Conservation (phyloP, 1,284 basidiomycete species). For the Boletus mariae region DNA sequence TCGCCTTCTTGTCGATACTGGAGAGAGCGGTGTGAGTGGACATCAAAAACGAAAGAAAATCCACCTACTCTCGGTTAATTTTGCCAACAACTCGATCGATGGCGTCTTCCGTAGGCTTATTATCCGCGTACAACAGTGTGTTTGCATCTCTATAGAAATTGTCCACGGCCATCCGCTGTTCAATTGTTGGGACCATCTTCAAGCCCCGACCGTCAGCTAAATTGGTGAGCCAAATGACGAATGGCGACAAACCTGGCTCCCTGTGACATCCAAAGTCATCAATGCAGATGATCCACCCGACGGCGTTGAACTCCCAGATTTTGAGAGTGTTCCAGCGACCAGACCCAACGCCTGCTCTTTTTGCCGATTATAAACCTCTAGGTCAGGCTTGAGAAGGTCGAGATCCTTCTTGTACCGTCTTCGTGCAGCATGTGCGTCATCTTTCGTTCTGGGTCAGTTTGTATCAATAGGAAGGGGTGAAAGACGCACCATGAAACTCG, state of each 20-base stretch:
- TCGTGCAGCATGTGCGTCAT: slow-evolving; percentile 86
- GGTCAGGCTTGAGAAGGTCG: slow-evolving; percentile 81
- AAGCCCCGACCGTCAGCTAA: slow-evolving; percentile 4
- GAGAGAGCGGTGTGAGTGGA: slow-evolving; percentile 1
- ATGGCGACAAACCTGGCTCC: slow-evolving; percentile 40
- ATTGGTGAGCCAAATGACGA: background rate
- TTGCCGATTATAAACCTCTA: slow-evolving; percentile 79
- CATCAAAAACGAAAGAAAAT: background rate
- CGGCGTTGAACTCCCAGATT: slow-evolving; percentile 36
- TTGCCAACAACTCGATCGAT: slow-evolving; percentile 90
- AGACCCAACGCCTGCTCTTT: slow-evolving; percentile 81
- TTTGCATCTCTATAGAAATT: slow-evolving; percentile 88
- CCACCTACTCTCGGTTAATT: slow-evolving; percentile 87
- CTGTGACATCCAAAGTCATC: slow-evolving; percentile 48
- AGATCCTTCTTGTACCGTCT: slow-evolving; percentile 90
- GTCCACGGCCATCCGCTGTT: slow-evolving; percentile 68
- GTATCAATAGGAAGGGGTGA: slow-evolving; percentile 16
- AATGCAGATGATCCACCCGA: slow-evolving; percentile 35
- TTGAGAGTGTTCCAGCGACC: slow-evolving; percentile 55
- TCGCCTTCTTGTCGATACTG: slow-evolving; percentile 84
- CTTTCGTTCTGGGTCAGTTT: slow-evolving; percentile 39
- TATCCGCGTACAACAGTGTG: slow-evolving; percentile 88
- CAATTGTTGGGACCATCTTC: slow-evolving; percentile 51
- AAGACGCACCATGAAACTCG: slow-evolving; percentile 67
- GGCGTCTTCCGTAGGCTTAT: slow-evolving; percentile 90